A percentile compares a stretch with the other conserved stretches of the same genome.
Evolutionary conservation across 495 filamentous ascomycete species (phyloP).

Genomic region (Niebla homalea): DNA sequence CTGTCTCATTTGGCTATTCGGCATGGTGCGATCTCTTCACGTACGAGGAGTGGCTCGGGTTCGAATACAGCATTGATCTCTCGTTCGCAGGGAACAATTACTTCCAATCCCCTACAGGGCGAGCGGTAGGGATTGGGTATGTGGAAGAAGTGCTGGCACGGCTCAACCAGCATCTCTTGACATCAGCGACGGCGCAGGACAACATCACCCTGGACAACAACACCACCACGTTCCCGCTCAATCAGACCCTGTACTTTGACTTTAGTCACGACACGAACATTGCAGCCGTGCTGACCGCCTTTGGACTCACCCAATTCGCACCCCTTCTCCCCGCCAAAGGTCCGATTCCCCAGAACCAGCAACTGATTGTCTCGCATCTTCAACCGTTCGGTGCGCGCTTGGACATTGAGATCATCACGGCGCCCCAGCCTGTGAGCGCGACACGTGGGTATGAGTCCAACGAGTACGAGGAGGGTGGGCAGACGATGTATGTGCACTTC

Average conservation of each 20-base stretch:
- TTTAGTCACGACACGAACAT: slow-evolving; percentile 31
- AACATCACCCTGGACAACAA: slow-evolving; percentile 42
- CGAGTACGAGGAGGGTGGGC: slow-evolving; percentile 19
- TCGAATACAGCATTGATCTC: slow-evolving; percentile 44
- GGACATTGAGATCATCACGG: slow-evolving; percentile 50
- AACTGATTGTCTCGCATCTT: slow-evolving; percentile 41
- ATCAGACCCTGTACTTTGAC: slow-evolving; percentile 37
- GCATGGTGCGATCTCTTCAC: slow-evolving; percentile 43
- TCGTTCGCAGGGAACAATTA: slow-evolving; percentile 43
- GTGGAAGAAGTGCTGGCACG: slow-evolving; percentile 49
- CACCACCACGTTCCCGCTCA: slow-evolving; percentile 31
- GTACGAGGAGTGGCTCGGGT: slow-evolving; percentile 41
- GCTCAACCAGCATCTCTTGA: slow-evolving; percentile 39
- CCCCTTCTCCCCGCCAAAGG: slow-evolving; percentile 27
- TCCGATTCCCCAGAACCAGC: slow-evolving; percentile 28
- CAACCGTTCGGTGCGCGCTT: slow-evolving; percentile 47
- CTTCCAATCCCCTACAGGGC: slow-evolving; percentile 46
- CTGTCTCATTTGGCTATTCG: slow-evolving; percentile 45
- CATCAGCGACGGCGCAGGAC: slow-evolving; percentile 39
- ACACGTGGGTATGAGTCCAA: slow-evolving; percentile 20
- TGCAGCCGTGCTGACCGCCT: slow-evolving; percentile 32
- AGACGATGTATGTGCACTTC: slow-evolving; percentile 50
- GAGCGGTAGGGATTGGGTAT: slow-evolving; percentile 51
- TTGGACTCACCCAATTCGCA: slow-evolving; percentile 42
- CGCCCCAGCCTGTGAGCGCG: slow-evolving; percentile 36